Base-by-base conservation (phyloP, 1,139 yeast species). In the Yamadazyma songkhlaensis region DNA sequence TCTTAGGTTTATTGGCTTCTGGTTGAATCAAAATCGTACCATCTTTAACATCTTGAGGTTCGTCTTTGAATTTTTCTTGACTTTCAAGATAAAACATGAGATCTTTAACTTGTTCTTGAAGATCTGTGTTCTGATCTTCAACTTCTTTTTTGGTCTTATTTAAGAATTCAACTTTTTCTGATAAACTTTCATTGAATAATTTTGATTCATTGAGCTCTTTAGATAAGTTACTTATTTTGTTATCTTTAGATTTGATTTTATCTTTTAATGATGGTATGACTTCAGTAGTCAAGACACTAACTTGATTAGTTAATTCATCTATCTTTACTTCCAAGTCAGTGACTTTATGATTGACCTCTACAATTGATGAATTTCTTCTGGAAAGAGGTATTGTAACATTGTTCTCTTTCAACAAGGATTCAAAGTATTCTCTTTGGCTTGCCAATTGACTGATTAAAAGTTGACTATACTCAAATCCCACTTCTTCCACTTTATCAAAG, bases 381-480 rank as follows among this genome's bases (percentile, higher is more conserved):
- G 54, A 35, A 36, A 45, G 37, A 50, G 50, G 25, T 9, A 30
- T 23, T 6, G 14, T 25, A 2, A 48, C 67, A 3, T 67, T 65
- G 10, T 64, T 59, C 31, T 72, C 73, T n/a, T 66, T 58, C 22
- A 84, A 31, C 11, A 50, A 70, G 9, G 68, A 64, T 52, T 88
- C 96, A 54, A 85, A 89, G 57, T 83, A 86, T 44, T 85, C 92
- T 37, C 96, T 67, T 58, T 89, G 97, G n/a, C 94, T 83, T 36
- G 89, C 95, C 37, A 89, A 62, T 52, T 89, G 97, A 4, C 90
- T 79, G 3, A 88, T 74, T 30, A 89, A 63, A 34, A 89, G 66
- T 48, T 84, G 85, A 0, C 95, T 83, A 54, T 88, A 88, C 54
- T 89, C 96, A 44, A 84, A 64, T 8, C 87, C 88, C 37, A 84